A percentile compares a stretch with the other conserved stretches of the same genome.
Conservation (phyloP, 805 yeast genomes). For the Candida germanica region DNA sequence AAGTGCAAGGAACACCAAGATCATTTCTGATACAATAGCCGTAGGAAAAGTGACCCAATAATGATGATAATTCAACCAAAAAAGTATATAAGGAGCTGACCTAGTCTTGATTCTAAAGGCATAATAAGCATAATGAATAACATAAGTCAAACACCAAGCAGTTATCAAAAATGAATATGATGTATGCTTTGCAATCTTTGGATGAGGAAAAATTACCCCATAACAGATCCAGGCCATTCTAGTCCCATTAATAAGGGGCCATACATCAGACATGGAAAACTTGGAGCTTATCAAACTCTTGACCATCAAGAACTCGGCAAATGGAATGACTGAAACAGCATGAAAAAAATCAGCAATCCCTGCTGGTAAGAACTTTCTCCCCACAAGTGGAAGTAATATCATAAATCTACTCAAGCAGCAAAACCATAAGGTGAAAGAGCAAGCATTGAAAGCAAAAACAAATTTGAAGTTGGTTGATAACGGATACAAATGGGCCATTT, state of each 20-base stretch:
- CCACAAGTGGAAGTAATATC: constrained; percentile 61
- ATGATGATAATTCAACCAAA: constrained; percentile 35
- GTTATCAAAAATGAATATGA: constrained; percentile 36
- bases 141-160: constrained; percentile 33
- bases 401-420: constrained; percentile 48
- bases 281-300: constrained; percentile 14
- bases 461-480: constrained; percentile 29
- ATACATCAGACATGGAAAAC: constrained; percentile 17
- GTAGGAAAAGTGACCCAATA: constrained; percentile 35
- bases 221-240: constrained; percentile 40
- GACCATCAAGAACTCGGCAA: constrained; percentile 20
- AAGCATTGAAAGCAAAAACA: constrained; percentile 32
- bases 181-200: constrained; percentile 40
- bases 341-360: constrained; percentile 68
- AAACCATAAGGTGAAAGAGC: constrained; percentile 44
- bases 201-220: constrained; percentile 41
- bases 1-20: constrained; percentile 33
- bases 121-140: constrained; percentile 33
- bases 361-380: constrained; percentile 61
- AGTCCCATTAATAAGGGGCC: constrained; percentile 27
- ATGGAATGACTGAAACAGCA: constrained; percentile 34
- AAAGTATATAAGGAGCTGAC: constrained; percentile 31
- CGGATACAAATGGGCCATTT: constrained; percentile 35
- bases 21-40: constrained; percentile 31
- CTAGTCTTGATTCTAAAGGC: constrained; percentile 35